Base-by-base conservation (phyloP, 2,329 filamentous ascomycete genomes). In the Neofusicoccum ribis region DNA sequence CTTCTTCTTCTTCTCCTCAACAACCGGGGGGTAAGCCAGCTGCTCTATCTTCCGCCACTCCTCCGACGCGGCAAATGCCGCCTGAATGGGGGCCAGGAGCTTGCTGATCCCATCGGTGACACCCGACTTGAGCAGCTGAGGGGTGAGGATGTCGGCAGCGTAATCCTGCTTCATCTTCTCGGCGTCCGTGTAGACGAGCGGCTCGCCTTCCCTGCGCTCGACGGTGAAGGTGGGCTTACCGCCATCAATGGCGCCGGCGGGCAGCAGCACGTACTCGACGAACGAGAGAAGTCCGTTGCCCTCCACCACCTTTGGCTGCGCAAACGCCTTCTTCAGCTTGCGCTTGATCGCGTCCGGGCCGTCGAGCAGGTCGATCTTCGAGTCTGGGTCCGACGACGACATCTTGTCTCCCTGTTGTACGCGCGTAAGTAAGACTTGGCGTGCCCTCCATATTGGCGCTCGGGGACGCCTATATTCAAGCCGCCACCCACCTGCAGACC, bases 311-410 rank as follows among this genome's bases (percentile, higher is more conserved):
- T 88, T 88, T 37, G 93, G 93, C 15, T 87, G 86, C 23, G 91
- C 91, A 68, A 90, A 87, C 0, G 94, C 93, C 79, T 97, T 97
- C 74, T 89, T 89, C 17, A 78, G 69, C 68, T 78, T 78, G 83
- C 90, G 92, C 70, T 85, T 82, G 14, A 98, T 90, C 1, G 81
- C 79, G 0, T 96, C 92, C 0, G 90, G 82, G 0, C 85, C 70
- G 73, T 98, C 95, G 17, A 98, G 86, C n/a, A 98, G 84, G 74
- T 98, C 95, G 69, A 98, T 96, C 81, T 97, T 97, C 74, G 88
- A 91, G 77, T 93, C 89, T 71, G 81, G 79, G 70, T 91, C 89
- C 66, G 87, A 85, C 20, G 83, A 78, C 67, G 80, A 83, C 92
- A 97, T 97, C 83, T 97, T 97, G 68, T 88, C 90, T 43, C 92